A percentile compares a stretch with the other conserved stretches of the same genome.
Conservation (phyloP, 345 rosid genomes). For the Lepidium aucheri region DNA sequence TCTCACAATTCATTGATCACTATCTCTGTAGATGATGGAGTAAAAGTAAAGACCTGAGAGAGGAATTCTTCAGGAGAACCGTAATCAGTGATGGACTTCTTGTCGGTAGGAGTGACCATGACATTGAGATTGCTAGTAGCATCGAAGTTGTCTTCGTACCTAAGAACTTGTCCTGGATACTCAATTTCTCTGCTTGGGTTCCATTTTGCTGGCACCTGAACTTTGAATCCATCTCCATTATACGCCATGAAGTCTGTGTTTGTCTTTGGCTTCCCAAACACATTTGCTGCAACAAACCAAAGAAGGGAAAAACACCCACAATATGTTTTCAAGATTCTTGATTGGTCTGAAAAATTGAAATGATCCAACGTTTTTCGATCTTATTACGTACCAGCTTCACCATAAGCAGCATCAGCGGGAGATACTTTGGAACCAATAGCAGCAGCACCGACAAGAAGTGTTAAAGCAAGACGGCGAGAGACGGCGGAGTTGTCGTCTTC, state of each 20-base stretch:
- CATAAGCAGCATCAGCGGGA: slow-evolving; percentile 98
- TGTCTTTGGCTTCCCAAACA: slow-evolving; percentile 85
- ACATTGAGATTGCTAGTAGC: slow-evolving; percentile 55
- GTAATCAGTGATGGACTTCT: slow-evolving; percentile 61
- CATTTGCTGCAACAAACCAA: slow-evolving; percentile 60
- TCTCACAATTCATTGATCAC: not conserved
- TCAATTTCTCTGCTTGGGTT: slow-evolving; percentile 88
- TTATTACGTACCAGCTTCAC: slow-evolving; percentile 65
- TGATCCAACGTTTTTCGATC: not conserved
- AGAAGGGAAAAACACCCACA: not conserved
- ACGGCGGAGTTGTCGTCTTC: slow-evolving; percentile 39
- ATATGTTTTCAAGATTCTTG: not conserved
- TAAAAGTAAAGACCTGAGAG: slow-evolving; percentile 33
- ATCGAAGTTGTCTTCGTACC: slow-evolving; percentile 93
- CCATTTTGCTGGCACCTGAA: slow-evolving; percentile 79
- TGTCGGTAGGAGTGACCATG: slow-evolving; percentile 75
- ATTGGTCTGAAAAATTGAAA: slow-evolving; percentile 1
- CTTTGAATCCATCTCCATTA: slow-evolving; percentile 72
- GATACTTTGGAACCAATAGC: slow-evolving; percentile 83
- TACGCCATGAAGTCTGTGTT: slow-evolving; percentile 76
- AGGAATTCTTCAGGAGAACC: slow-evolving; percentile 84
- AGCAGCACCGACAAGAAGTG: slow-evolving; percentile 79
- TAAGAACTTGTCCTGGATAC: slow-evolving; percentile 88
- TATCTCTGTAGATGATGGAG: not conserved
- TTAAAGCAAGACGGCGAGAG: slow-evolving; percentile 83